These are phyloP conservation scores for Metarhizium humberi DNA, from an alignment of 2,329 filamentous ascomycete species.

Conservation along the genomic window DNA sequence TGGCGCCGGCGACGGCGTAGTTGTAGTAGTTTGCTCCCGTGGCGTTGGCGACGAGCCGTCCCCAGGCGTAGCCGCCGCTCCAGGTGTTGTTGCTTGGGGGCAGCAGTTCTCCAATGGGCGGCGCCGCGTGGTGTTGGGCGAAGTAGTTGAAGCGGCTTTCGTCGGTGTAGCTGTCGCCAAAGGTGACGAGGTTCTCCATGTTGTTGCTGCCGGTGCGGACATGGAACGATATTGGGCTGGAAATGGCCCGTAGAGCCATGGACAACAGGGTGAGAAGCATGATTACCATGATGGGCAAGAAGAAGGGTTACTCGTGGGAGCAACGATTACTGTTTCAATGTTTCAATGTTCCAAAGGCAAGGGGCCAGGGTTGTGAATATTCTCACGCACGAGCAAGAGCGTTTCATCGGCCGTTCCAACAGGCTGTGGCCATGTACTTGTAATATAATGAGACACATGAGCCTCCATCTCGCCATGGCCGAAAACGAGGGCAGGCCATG, in stretches of 20 bases:
- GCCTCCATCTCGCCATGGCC: no score
- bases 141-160: slow-evolving; percentile 60
- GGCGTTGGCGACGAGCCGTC: slow-evolving; percentile 53
- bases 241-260: not conserved
- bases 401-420: no score
- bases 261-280: not conserved
- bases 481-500: no score
- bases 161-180: slow-evolving; percentile 72
- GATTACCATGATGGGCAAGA: not conserved
- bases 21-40: slow-evolving; percentile 50
- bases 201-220: not conserved
- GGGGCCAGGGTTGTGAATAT: not conserved
- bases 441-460: not conserved
- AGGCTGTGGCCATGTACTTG: not conserved
- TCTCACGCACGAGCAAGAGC: no score
- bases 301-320: not conserved
- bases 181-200: slow-evolving; percentile 50
- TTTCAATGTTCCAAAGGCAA: no score
- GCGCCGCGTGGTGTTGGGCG: slow-evolving; percentile 46
- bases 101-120: slow-evolving; percentile 48
- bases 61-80: slow-evolving; percentile 60
- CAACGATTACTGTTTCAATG: no score
- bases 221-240: not conserved
- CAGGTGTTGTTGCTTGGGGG: slow-evolving; percentile 41
- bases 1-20: slow-evolving; percentile 65